A percentile compares a stretch with the other conserved stretches of the same genome.
These are phyloP conservation scores for Microcyclospora pomicola DNA, from an alignment of 2,329 filamentous ascomycete species.

Conservation along the genomic window DNA sequence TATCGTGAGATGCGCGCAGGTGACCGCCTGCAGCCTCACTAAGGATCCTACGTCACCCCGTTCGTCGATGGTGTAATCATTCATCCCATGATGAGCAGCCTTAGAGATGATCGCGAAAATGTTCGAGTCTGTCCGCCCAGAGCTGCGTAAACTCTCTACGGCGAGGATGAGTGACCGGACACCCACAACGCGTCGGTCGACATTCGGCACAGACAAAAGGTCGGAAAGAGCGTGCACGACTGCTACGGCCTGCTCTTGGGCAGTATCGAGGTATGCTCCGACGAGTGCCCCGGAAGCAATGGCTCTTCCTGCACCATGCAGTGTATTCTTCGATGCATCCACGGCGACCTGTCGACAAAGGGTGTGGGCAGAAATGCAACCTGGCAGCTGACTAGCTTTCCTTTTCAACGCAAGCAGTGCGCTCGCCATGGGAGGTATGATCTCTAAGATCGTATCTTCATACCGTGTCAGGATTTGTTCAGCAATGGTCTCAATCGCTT, in stretches of 20 bases:
- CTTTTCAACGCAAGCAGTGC: slow-evolving; percentile 8
- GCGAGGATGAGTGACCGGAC: slow-evolving; percentile 25
- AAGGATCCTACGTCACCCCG: slow-evolving; percentile 83
- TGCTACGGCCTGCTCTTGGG: slow-evolving; percentile 11
- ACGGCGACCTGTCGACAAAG: slow-evolving; percentile 9
- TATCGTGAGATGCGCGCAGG: slow-evolving; percentile 34
- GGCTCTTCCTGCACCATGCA: slow-evolving; percentile 29
- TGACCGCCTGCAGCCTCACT: slow-evolving; percentile 66
- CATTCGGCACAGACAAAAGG: slow-evolving; percentile 17
- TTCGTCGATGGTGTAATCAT: slow-evolving; percentile 84
- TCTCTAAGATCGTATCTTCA: slow-evolving; percentile 14
- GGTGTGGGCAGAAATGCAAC: slow-evolving; percentile 8
- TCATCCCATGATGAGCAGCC: slow-evolving; percentile 37
- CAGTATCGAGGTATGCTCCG: slow-evolving; percentile 5
- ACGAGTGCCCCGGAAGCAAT: slow-evolving; percentile 31
- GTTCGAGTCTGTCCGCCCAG: slow-evolving; percentile 1
- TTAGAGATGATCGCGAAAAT: slow-evolving; percentile 13
- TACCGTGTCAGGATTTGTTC: slow-evolving; percentile 17
- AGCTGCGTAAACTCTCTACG: slow-evolving; percentile 2
- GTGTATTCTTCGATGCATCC: slow-evolving; percentile 26
- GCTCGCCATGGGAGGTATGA: slow-evolving; percentile 12
- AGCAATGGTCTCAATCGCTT: slow-evolving; percentile 8
- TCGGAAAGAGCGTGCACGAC: slow-evolving; percentile 21
- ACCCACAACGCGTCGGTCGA: slow-evolving; percentile 33
- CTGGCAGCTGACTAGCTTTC: slow-evolving; percentile 5